Base-by-base conservation (phyloP, 1,284 basidiomycete genomes). In the Heterobasidion occidentale region DNA sequence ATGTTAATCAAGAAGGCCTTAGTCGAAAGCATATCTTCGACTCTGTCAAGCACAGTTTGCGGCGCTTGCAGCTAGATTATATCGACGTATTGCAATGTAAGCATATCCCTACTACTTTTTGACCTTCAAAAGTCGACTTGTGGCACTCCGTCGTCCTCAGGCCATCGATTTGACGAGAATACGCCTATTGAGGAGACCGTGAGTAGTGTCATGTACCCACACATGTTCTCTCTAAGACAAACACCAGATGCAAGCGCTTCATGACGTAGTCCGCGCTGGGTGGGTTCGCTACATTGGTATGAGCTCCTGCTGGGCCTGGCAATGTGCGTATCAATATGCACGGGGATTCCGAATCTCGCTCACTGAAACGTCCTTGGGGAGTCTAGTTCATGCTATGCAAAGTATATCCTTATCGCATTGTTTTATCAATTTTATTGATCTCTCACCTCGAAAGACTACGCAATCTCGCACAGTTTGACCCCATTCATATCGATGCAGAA, bases 1-100 rank as follows among this genome's bases (percentile, higher is more conserved):
- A 54, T 48, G 53, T 54, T 7, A 54, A 54, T 34, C 46, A 53
- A 17, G 14, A 17, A 12, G 53, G 34, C 12, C 19, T 54, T n/a
- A 54, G 53, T 17, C 56, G 53, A 15, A 49, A 79, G 74, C 78
- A 81, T 59, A 85, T 87, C 54, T 86, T 88, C 58, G 79, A 83
- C 9, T 76, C 79, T 1, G 80, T 88, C 51, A 80, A 86, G 61
- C 71, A 73, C 49, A 84, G 81, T 52, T 67, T 86, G 72, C 79
- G 59, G 14, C 74, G 84, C 19, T 76, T 87, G 35, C 77, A 81
- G 56, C 68, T 85, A 12, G 83, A 86, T 50, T 83, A 86, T 60
- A 73, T 88, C 58, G 84, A 86, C 60, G 66, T 86, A 9, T 71
- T 83, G 33, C 81, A 82, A 70, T 82, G 77, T 74, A 19, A 50